Conservation (phyloP, 495 filamentous ascomycete species). For the Aspergillus olivimuriae region DNA sequence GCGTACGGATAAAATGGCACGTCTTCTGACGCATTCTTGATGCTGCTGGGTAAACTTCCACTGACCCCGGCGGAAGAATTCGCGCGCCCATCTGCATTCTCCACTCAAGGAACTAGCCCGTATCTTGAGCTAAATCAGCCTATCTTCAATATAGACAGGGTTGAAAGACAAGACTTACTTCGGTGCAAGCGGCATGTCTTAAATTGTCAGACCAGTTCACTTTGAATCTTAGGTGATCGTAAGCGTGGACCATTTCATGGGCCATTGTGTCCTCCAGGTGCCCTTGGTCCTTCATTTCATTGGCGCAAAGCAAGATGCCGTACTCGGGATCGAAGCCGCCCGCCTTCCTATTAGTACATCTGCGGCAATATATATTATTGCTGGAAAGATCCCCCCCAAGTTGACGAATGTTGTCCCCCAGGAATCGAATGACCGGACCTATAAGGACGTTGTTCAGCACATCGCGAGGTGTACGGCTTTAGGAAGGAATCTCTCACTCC, state of each 20-base stretch:
- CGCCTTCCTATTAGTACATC: constrained; percentile 59
- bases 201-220: constrained; percentile 72
- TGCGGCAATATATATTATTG: constrained; percentile 71
- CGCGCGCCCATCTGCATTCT: constrained; percentile 86
- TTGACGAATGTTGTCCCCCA: constrained; percentile 67
- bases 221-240: constrained; percentile 87
- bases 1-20: constrained; percentile 71
- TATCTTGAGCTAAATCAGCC: constrained; percentile 49
- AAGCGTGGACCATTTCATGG: constrained; percentile 97
- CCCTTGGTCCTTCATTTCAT: constrained; percentile 64
- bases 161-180: constrained; percentile 47
- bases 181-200: constrained; percentile 89
- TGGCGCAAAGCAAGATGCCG: constrained; percentile 87
- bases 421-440: constrained; percentile 77
- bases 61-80: constrained; percentile 75
- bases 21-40: constrained; percentile 79
- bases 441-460: too few relatives aligned
- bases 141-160: not conserved
- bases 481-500: constrained; percentile 59
- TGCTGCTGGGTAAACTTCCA: constrained; percentile 87
- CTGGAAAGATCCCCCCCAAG: constrained; percentile 68
- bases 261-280: constrained; percentile 91
- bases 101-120: constrained; percentile 86
- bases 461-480: too few relatives aligned
- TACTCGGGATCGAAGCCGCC: constrained; percentile 81